Evolutionary conservation across 108 stramenopile genomes (phyloP).

Genomic region (Chaetoceros tenuissimus): DNA sequence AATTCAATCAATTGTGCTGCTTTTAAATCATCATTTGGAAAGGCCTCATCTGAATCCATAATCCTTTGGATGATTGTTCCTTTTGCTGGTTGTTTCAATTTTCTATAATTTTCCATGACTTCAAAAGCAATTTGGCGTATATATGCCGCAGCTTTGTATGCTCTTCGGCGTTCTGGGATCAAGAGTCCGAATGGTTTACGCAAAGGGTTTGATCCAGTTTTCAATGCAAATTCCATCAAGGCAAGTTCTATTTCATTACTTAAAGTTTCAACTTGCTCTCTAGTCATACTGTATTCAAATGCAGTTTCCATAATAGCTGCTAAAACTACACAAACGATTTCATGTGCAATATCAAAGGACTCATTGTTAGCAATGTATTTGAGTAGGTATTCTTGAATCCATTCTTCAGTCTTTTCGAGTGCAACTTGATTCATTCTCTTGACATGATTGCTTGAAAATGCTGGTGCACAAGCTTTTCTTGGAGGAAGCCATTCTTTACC

Average conservation of each 20-base stretch:
- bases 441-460: slow-evolving; percentile 24
- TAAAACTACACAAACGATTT: slow-evolving; percentile 27
- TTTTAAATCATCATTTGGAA: slow-evolving; percentile 4
- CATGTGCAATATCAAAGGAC: slow-evolving; percentile 24
- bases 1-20: background rate
- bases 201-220: background rate
- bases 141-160: slow-evolving; percentile 1
- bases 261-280: slow-evolving; percentile 6
- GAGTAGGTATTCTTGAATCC: slow-evolving; percentile 17
- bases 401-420: slow-evolving; percentile 23
- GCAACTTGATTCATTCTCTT: slow-evolving; percentile 29
- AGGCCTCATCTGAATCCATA: slow-evolving; percentile 18
- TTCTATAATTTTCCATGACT: slow-evolving; percentile 21
- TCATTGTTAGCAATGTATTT: slow-evolving; percentile 8
- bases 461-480: slow-evolving; percentile 24
- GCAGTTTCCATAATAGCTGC: slow-evolving; percentile 28
- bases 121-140: slow-evolving; percentile 13
- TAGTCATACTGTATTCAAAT: slow-evolving; percentile 35
- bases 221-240: background rate
- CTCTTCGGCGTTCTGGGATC: slow-evolving; percentile 8
- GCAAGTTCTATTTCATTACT: background rate
- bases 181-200: background rate
- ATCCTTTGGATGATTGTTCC: slow-evolving; percentile 28
- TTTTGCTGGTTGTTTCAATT: slow-evolving; percentile 3
- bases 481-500: slow-evolving; percentile 30